Evolutionary conservation across 2,329 filamentous ascomycete species (phyloP).

Genomic region (Curvularia verruculosa): DNA sequence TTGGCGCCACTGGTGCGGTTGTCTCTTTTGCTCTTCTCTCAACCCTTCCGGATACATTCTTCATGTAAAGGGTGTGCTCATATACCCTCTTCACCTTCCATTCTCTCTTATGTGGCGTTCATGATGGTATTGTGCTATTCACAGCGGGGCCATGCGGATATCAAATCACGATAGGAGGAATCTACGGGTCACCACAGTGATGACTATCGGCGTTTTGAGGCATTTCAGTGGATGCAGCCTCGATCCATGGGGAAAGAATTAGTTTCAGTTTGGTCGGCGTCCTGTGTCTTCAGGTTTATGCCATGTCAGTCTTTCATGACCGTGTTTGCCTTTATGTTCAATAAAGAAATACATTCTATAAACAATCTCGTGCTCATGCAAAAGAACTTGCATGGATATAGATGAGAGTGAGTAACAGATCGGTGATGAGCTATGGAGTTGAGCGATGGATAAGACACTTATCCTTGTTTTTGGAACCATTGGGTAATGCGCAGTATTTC

Average conservation of each 20-base stretch:
- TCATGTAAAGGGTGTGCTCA: conserved; percentile 9
- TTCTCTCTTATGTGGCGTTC: conserved; percentile 6
- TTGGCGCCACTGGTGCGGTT: conserved; percentile 25
- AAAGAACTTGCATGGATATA: too few relatives aligned
- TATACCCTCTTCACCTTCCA: not conserved
- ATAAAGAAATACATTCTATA: conserved; percentile 6
- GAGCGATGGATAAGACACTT: not conserved
- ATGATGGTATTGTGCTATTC: not conserved
- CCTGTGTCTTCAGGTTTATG: not conserved
- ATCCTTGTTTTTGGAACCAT: not conserved
- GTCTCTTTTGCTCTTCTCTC: conserved; percentile 30
- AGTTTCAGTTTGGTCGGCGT: conserved; percentile 8
- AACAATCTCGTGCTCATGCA: not conserved
- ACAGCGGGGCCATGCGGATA: not conserved
- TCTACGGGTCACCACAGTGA: conserved; percentile 3
- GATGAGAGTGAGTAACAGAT: not conserved
- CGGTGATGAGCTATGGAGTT: not conserved
- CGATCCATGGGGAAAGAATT: not conserved
- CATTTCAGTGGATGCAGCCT: not conserved
- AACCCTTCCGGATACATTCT: conserved; percentile 31
- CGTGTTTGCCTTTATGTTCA: not conserved
- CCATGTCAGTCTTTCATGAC: conserved; percentile 1
- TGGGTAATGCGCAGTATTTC: not conserved
- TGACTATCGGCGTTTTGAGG: not conserved
- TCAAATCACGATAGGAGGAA: conserved; percentile 3